A percentile compares a stretch with the other conserved stretches of the same genome.
phyloP scores from a whole-genome alignment of 1,284 basidiomycete genomes.

The Coniophora puteana region DNA sequence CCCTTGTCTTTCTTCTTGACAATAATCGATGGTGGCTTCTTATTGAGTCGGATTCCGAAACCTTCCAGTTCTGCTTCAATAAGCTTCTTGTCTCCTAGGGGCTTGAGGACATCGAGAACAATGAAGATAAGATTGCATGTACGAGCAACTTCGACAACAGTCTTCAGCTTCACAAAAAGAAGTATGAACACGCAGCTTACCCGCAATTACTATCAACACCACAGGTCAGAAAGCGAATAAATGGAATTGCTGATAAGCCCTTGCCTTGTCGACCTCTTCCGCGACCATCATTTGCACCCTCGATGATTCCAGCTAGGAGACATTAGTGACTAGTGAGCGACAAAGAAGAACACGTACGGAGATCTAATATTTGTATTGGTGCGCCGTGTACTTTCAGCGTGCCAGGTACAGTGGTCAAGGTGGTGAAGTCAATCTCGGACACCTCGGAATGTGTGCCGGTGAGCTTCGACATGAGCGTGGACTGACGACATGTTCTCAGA shows the following conservation, averaged over 20 bases:
- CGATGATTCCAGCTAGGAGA: conserved; percentile 88
- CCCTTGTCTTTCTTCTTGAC: conserved; percentile 95
- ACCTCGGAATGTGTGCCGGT: conserved; percentile 97
- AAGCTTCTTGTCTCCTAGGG: conserved; percentile 89
- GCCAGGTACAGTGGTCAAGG: conserved; percentile 90
- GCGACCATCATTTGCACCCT: conserved; percentile 97
- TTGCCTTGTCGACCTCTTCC: conserved; percentile 94
- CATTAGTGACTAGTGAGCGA: conserved; percentile 1
- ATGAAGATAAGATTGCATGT: conserved; percentile 99
- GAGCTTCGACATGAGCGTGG: conserved; percentile 96
- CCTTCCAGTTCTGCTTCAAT: conserved; percentile 94
- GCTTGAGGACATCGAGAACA: conserved; percentile 96
- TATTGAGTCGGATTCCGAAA: conserved; percentile 96
- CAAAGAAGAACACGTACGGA: conserved; percentile 56
- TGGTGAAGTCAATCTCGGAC: conserved; percentile 99
- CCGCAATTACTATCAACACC: conserved; percentile 65
- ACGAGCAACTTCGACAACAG: conserved; percentile 68
- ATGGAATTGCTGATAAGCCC: conserved; percentile 24
- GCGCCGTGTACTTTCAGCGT: conserved; percentile 95
- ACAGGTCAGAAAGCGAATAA: conserved; percentile 1
- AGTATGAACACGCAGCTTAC: conserved; percentile 39
- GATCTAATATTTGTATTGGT: conserved; percentile 83
- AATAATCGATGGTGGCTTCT: conserved; percentile 86
- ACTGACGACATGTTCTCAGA: conserved; percentile 45
- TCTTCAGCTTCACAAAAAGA: conserved; percentile 12